Base-by-base conservation (phyloP, 2,329 filamentous ascomycete genomes). In the Fusarium continuum region DNA sequence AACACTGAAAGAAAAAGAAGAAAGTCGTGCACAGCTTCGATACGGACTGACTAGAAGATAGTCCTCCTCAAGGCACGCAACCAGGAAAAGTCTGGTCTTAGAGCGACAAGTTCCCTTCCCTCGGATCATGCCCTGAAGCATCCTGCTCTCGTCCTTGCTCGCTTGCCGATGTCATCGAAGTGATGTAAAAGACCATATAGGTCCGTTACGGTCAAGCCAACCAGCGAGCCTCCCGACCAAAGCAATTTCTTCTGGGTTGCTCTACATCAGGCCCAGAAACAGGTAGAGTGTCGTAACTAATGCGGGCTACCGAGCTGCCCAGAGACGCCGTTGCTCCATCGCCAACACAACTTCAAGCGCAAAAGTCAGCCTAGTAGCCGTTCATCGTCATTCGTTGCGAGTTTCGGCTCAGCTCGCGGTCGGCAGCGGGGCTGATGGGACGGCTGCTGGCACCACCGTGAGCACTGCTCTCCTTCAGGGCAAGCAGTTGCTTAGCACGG, bases 381-480 rank as follows among this genome's bases (percentile, higher is more conserved):
- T 98, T 99, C 93, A 98, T 96, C 70, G 93, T 96, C 88, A 95
- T 92, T 77, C 95, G 88, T 84, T 98, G 93, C 71, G 93, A 97
- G 86, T 91, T 93, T 78, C 94, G 89, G 90, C 94, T 98, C 74
- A 99, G 82, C 81, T 99, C 95, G 69, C 95, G 89, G 70, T 99
- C 95, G 54, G 95, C 94, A 61, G 93, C 86, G 60, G 95, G 95
- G 77, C 92, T 96, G 83, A 99, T 99, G 74, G 95, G 95, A 77
- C 94, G 87, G 73, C 76, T 76, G 83, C 92, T 95, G 68, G 89
- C 87, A 71, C 88, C 82, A 67, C 89, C 91, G 68, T 92, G 91
- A 70, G 92, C 92, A 75, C 92, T 96, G 85, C 91, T 97, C 85
- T 99, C 95, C 88, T 98, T 99, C 77, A 99, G 86, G 55, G 95